A percentile compares a stretch with the other conserved stretches of the same genome.
These are phyloP conservation scores for Claviceps sp. DNA, from an alignment of 2,329 filamentous ascomycete genomes.

Conservation along the genomic window DNA sequence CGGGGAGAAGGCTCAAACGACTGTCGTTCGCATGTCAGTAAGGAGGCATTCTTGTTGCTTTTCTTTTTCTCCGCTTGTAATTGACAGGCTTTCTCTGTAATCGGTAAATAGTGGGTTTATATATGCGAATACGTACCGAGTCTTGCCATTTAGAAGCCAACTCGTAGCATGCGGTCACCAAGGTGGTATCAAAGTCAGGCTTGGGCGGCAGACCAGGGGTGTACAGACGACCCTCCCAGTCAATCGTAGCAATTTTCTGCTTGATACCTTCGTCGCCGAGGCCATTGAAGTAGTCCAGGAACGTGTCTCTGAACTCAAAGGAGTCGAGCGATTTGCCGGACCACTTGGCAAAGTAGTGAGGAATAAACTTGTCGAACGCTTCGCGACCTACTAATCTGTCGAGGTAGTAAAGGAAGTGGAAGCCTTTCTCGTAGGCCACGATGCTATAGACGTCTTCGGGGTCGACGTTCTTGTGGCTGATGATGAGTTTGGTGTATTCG, in stretches of 20 bases:
- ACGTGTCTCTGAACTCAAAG: slow-evolving; percentile 83
- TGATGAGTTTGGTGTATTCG: slow-evolving; percentile 83
- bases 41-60: too few relatives aligned
- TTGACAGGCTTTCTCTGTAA: too few relatives aligned
- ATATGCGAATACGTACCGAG: slow-evolving; percentile 24
- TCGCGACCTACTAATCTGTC: slow-evolving; percentile 72
- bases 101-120: too few relatives aligned
- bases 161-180: slow-evolving; percentile 74
- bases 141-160: slow-evolving; percentile 73
- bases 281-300: slow-evolving; percentile 68
- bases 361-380: slow-evolving; percentile 93
- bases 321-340: slow-evolving; percentile 80
- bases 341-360: slow-evolving; percentile 83
- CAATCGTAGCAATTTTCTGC: slow-evolving; percentile 56
- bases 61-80: too few relatives aligned
- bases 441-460: slow-evolving; percentile 92
- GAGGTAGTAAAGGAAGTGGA: slow-evolving; percentile 83
- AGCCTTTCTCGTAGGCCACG: slow-evolving; percentile 92
- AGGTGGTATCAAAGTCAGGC: slow-evolving; percentile 76
- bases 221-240: slow-evolving; percentile 88
- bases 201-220: slow-evolving; percentile 79
- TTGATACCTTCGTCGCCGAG: slow-evolving; percentile 48
- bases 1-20: slow-evolving; percentile 49
- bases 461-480: slow-evolving; percentile 78
- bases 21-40: slow-evolving; percentile 20